Conservation (phyloP, 2,329 filamentous ascomycete species). For the Exophiala calicioides region DNA sequence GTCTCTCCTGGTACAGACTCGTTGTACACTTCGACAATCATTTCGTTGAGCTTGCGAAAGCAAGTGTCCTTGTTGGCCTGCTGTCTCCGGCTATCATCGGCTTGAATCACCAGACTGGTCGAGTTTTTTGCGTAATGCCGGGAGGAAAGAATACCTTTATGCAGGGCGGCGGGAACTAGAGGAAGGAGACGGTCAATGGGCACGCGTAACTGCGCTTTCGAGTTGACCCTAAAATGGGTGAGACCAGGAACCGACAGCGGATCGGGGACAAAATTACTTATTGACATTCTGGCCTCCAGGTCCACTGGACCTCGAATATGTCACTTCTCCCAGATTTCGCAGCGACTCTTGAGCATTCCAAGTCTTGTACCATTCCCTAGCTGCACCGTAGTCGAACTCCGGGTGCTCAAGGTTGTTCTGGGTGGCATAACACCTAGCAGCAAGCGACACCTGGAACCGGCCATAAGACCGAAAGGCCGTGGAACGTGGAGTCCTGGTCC, state of each 20-base stretch:
- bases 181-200: slow-evolving; percentile 54
- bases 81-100: slow-evolving; percentile 64
- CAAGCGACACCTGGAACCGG: background rate
- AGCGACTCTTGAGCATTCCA: slow-evolving; percentile 58
- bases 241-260: background rate
- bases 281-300: slow-evolving; percentile 70
- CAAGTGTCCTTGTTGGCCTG: slow-evolving; percentile 61
- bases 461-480: background rate
- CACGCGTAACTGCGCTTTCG: slow-evolving; percentile 65
- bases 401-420: slow-evolving; percentile 8
- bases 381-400: slow-evolving; percentile 41
- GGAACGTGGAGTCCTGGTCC: background rate
- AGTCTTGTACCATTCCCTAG: slow-evolving; percentile 58
- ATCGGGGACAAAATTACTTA: slow-evolving; percentile 52
- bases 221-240: slow-evolving; percentile 57
- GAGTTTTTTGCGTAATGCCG: slow-evolving; percentile 58
- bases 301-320: slow-evolving; percentile 64
- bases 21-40: slow-evolving; percentile 55
- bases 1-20: slow-evolving; percentile 61
- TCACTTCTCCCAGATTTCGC: slow-evolving; percentile 57
- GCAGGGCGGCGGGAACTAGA: slow-evolving; percentile 56
- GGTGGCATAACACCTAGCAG: slow-evolving; percentile 6
- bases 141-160: slow-evolving; percentile 52
- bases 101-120: slow-evolving; percentile 60
- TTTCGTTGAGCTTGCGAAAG: slow-evolving; percentile 58